Evolutionary conservation across 768 basidiomycete species (phyloP).

Genomic region (Mycena galopus): DNA sequence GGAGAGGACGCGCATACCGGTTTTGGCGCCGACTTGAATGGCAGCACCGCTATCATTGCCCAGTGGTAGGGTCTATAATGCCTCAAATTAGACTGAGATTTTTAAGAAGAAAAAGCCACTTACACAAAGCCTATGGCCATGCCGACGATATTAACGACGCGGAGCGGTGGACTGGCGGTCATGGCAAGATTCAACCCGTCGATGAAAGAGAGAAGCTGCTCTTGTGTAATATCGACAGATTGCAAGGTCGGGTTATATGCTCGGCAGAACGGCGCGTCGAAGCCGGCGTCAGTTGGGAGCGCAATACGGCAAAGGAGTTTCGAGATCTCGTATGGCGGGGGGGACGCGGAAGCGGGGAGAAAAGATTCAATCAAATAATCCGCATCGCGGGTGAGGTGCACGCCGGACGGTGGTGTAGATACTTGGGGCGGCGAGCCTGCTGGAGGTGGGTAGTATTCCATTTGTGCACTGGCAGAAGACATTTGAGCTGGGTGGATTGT

Average conservation of each 20-base stretch:
- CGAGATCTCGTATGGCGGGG: neutral
- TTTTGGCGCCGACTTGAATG: constrained; percentile 34
- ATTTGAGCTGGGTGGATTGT: no score
- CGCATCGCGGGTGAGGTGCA: constrained; percentile 33
- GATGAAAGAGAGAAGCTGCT: constrained; percentile 39
- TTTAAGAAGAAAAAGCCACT: neutral
- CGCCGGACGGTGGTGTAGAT: constrained; percentile 6
- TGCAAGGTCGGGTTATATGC: constrained; percentile 37
- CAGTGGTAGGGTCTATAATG: constrained; percentile 39
- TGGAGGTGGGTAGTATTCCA: neutral
- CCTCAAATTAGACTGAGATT: neutral
- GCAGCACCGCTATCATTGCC: constrained; percentile 38
- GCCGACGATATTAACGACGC: constrained; percentile 39
- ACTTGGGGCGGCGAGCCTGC: neutral
- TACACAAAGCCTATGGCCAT: constrained; percentile 42
- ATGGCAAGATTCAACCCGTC: constrained; percentile 44
- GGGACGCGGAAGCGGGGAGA: constrained; percentile 13
- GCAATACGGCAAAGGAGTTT: constrained; percentile 37
- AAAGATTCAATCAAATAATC: constrained; percentile 29
- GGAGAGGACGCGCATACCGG: constrained; percentile 39
- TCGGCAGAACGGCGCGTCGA: constrained; percentile 40
- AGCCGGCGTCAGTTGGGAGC: constrained; percentile 39
- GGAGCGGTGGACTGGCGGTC: constrained; percentile 42
- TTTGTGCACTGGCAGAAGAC: neutral
- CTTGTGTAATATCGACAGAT: constrained; percentile 33